phyloP scores from a whole-genome alignment of 441 rosid genomes.

The Gossypium armourianum region DNA sequence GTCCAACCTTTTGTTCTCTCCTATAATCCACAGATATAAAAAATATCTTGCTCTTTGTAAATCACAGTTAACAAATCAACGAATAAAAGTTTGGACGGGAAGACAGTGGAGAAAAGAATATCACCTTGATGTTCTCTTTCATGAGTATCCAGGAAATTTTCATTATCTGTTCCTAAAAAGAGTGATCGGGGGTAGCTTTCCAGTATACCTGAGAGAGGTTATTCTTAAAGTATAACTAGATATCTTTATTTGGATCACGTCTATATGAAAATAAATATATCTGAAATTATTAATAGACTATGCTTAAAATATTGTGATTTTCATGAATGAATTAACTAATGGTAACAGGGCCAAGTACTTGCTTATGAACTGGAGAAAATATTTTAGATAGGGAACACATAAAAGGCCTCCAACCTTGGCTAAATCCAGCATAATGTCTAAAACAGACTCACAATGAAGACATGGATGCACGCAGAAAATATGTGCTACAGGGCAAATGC shows the following conservation, averaged over 20 bases:
- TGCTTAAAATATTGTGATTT: not conserved
- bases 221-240: not conserved
- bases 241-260: not conserved
- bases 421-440: not conserved
- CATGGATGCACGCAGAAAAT: not conserved
- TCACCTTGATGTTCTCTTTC: constrained; percentile 79
- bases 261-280: not conserved
- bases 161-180: constrained; percentile 49
- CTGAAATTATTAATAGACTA: not conserved
- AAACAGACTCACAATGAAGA: not conserved
- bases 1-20: constrained; percentile 65
- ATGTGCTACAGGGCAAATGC: constrained; percentile 2
- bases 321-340: not conserved
- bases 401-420: not conserved
- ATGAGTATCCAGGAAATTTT: constrained; percentile 58
- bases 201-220: constrained; percentile 42
- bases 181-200: constrained; percentile 75
- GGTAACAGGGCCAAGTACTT: not conserved
- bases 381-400: not conserved
- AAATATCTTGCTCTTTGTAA: not conserved
- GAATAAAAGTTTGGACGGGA: not conserved
- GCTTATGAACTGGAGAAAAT: not conserved
- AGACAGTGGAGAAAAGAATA: not conserved
- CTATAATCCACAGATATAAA: constrained; percentile 29
- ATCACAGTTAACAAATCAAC: not conserved